A percentile compares a stretch with the other conserved stretches of the same genome.
These are phyloP conservation scores for Phlegmacium glaucopus DNA, from an alignment of 768 basidiomycete species.

Conservation along the genomic window DNA sequence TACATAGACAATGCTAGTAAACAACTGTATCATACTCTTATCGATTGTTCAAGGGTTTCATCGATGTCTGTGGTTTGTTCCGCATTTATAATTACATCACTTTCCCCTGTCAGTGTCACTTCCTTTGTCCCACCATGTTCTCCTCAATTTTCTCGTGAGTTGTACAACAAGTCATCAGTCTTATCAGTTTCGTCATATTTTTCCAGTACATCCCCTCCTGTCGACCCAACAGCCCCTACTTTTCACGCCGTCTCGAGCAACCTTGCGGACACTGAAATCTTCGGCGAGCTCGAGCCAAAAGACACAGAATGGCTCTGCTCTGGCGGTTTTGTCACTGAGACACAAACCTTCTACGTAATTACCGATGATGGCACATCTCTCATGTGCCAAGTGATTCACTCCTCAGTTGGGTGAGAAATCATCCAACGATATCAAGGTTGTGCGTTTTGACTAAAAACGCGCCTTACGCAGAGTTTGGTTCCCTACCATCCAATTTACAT, in stretches of 20 bases:
- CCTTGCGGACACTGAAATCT: constrained; percentile 52
- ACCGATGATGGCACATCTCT: constrained; percentile 75
- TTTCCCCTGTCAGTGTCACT: constrained; percentile 8
- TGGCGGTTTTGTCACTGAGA: constrained; percentile 86
- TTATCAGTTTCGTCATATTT: constrained; percentile 11
- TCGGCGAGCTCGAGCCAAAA: constrained; percentile 69
- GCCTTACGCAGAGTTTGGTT: constrained; percentile 73
- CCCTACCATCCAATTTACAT: constrained; percentile 91
- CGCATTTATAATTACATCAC: constrained; percentile 14
- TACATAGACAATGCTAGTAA: too few relatives aligned
- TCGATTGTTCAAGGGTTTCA: too few relatives aligned
- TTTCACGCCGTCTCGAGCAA: constrained; percentile 79
- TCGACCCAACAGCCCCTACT: constrained; percentile 69
- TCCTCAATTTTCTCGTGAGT: constrained; percentile 78
- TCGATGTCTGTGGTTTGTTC: constrained; percentile 10
- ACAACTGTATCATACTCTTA: too few relatives aligned
- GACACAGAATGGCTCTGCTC: constrained; percentile 84
- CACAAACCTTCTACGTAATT: constrained; percentile 83
- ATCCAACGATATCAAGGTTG: too few relatives aligned
- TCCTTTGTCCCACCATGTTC: constrained; percentile 56
- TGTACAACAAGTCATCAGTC: background rate
- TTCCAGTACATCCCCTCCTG: constrained; percentile 49
- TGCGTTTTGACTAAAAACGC: too few relatives aligned
- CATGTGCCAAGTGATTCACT: constrained; percentile 87
- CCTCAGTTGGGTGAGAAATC: constrained; percentile 75